Conservation (phyloP, 176 grass and related monocot species). For the Dactylis glomerata region DNA sequence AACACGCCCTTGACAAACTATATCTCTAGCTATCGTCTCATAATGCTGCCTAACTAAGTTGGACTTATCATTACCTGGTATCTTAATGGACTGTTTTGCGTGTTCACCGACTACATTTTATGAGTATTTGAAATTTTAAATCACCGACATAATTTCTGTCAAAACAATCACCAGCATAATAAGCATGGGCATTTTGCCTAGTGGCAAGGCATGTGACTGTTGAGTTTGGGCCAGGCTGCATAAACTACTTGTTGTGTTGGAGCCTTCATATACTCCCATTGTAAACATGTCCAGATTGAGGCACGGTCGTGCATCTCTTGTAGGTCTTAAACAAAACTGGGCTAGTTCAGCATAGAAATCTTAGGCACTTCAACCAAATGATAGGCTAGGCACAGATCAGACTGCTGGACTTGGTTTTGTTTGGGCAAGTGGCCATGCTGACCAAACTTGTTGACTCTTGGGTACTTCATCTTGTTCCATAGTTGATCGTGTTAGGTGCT, state of each 20-base stretch:
- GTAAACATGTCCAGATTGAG: neutral
- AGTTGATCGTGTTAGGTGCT: conserved; percentile 1
- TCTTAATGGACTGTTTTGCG: neutral
- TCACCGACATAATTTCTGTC: neutral
- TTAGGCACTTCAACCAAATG: neutral
- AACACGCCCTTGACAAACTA: too few relatives aligned
- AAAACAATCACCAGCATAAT: neutral
- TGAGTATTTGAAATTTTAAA: neutral
- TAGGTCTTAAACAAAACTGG: neutral
- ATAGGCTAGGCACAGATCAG: neutral
- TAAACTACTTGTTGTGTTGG: neutral
- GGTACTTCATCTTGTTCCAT: neutral
- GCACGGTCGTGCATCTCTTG: neutral
- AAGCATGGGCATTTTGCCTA: neutral
- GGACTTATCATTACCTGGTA: neutral
- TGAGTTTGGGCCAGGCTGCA: neutral
- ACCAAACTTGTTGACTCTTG: neutral
- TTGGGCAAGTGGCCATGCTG: neutral
- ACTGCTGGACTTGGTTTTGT: neutral
- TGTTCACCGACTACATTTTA: neutral
- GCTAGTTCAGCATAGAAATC: neutral
- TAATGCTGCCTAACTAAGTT: neutral
- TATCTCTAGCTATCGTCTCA: neutral
- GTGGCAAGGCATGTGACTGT: neutral
- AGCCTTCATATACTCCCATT: neutral